Conservation (phyloP, 169 alveolate species). For the Plasmodium fragile region DNA sequence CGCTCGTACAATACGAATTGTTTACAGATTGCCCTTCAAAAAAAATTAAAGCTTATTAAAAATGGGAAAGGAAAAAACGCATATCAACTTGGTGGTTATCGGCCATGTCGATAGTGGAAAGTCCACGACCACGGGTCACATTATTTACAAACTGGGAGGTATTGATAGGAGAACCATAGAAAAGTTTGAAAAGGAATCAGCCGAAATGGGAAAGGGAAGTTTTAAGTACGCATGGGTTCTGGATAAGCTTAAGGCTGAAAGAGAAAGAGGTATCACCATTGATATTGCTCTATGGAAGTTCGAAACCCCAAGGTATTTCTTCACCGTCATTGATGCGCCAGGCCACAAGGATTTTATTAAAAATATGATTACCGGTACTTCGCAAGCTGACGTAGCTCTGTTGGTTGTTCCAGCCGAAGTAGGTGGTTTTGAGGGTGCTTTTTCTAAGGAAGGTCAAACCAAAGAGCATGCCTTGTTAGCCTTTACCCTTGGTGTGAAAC, state of each 20-base stretch:
- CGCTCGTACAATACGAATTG: background rate
- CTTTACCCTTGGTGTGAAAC: conserved; percentile 98
- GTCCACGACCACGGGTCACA: conserved; percentile 97
- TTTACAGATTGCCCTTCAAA: background rate
- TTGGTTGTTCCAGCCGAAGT: conserved; percentile 98
- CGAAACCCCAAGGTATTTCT: conserved; percentile 96
- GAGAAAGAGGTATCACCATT: conserved; percentile 99
- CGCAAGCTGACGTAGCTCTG: conserved; percentile 99
- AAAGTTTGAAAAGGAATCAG: conserved; percentile 96
- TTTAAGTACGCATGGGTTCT: conserved; percentile 99
- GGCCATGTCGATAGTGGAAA: conserved; percentile 99
- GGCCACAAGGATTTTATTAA: conserved; percentile 99
- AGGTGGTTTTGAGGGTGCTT: conserved; percentile 99
- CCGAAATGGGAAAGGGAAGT: conserved; percentile 95
- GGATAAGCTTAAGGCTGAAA: conserved; percentile 98
- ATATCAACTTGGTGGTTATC: conserved; percentile 94
- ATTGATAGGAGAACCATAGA: conserved; percentile 96
- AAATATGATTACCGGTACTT: conserved; percentile 99
- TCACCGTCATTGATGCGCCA: conserved; percentile 99
- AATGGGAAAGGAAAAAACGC: conserved; percentile 92
- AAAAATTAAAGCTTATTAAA: conserved; percentile 5
- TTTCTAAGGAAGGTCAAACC: conserved; percentile 97
- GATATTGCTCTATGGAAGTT: conserved; percentile 98
- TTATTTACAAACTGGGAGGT: conserved; percentile 96
- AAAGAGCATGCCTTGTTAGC: conserved; percentile 99